Evolutionary conservation across 2,329 filamentous ascomycete species (phyloP).

Genomic region (Aspergillus pseudoterreus): DNA sequence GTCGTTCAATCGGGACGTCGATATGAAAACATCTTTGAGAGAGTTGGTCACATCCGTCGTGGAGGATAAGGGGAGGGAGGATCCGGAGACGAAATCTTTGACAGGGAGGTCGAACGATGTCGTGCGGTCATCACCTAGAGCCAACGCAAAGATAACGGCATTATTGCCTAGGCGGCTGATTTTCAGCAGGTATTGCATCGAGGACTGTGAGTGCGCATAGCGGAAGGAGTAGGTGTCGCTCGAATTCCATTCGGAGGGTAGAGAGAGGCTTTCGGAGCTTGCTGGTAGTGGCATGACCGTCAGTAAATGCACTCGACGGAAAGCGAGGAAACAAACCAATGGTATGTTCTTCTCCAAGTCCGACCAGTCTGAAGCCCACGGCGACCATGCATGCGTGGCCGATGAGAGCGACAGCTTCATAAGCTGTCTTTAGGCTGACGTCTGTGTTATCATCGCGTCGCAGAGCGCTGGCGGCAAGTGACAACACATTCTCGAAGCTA

Average conservation of each 20-base stretch:
- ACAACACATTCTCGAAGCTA: slow-evolving; percentile 26
- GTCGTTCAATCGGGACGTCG: slow-evolving; percentile 63
- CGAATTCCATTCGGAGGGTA: slow-evolving; percentile 78
- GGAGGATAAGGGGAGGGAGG: slow-evolving; percentile 52
- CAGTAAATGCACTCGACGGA: not conserved
- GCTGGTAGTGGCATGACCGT: slow-evolving; percentile 16
- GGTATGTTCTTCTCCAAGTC: slow-evolving; percentile 77
- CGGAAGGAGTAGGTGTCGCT: slow-evolving; percentile 72
- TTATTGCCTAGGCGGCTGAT: slow-evolving; percentile 78
- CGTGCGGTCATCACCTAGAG: slow-evolving; percentile 75
- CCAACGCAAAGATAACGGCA: slow-evolving; percentile 77
- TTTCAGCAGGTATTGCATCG: slow-evolving; percentile 79
- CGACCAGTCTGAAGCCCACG: slow-evolving; percentile 75
- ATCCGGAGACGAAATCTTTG: slow-evolving; percentile 69
- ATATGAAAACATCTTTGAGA: slow-evolving; percentile 67
- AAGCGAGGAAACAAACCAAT: slow-evolving; percentile 53
- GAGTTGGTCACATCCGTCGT: slow-evolving; percentile 26
- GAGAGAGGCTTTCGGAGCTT: slow-evolving; percentile 34
- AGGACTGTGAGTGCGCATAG: slow-evolving; percentile 80
- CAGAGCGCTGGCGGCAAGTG: slow-evolving; percentile 30
- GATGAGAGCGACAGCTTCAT: slow-evolving; percentile 80
- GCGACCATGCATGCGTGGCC: slow-evolving; percentile 78
- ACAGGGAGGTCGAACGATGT: slow-evolving; percentile 70
- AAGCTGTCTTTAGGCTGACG: slow-evolving; percentile 46
- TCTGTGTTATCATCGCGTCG: slow-evolving; percentile 22